Conservation (phyloP, 345 rosid genomes). For the Populus davidiana region DNA sequence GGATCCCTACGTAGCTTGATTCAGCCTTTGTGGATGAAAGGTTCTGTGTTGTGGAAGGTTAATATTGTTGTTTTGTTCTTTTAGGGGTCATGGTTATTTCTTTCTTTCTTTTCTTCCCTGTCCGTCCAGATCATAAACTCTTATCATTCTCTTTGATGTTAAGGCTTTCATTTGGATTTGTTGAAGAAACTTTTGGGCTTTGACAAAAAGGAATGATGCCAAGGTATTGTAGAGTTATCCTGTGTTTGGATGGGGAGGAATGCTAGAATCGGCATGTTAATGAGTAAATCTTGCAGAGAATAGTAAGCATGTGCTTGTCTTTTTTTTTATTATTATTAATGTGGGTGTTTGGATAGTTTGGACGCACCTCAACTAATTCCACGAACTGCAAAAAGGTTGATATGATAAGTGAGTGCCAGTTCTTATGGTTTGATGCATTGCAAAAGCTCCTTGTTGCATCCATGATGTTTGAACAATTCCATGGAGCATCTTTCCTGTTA, state of each 20-base stretch:
- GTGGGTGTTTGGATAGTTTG: accelerated
- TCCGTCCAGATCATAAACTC: not conserved
- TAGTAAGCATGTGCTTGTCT: not conserved
- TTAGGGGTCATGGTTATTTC: not conserved
- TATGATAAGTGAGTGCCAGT: not conserved
- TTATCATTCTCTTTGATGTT: too few relatives aligned
- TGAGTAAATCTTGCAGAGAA: not conserved
- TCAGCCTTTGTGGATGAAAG: not conserved
- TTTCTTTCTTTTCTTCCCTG: not conserved
- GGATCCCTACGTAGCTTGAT: not conserved
- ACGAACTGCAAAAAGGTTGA: not conserved
- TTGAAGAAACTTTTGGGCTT: not conserved
- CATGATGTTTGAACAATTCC: too few relatives aligned
- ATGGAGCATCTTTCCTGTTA: too few relatives aligned
- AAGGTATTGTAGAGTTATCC: not conserved
- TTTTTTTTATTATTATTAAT: too few relatives aligned
- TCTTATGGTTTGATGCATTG: not conserved
- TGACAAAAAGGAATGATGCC: not conserved
- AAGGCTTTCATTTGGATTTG: not conserved
- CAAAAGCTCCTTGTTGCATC: not conserved
- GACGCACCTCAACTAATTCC: too few relatives aligned
- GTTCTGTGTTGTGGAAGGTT: not conserved
- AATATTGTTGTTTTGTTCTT: not conserved
- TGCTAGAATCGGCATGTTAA: not conserved
- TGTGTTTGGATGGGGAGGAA: not conserved